phyloP scores from a whole-genome alignment of 2,329 filamentous ascomycete genomes.

The Diaporthe citriasiana region DNA sequence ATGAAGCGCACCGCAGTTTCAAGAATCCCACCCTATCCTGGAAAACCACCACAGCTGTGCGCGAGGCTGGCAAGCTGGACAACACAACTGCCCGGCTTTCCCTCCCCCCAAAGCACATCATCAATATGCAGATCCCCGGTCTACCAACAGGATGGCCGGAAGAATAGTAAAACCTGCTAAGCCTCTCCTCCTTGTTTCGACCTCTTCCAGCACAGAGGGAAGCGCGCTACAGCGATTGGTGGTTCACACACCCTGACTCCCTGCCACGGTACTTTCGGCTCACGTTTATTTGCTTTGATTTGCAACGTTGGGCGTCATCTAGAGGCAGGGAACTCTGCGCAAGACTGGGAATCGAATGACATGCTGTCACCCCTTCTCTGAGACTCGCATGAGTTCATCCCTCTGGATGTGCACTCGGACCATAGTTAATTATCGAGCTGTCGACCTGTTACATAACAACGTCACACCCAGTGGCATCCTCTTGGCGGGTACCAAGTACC shows the following conservation, averaged over 20 bases:
- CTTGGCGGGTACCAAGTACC: constrained; percentile 2
- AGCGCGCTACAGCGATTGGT: constrained; percentile 19
- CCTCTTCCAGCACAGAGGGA: constrained; percentile 15
- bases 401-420: constrained; percentile 23
- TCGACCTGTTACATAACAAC: constrained; percentile 32
- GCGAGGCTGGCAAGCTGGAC: constrained; percentile 9
- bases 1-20: constrained; percentile 32
- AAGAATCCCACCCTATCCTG: constrained; percentile 23
- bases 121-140: constrained; percentile 18
- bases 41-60: not conserved
- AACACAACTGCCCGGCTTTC: not conserved
- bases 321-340: constrained; percentile 19
- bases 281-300: constrained; percentile 21
- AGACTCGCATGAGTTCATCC: constrained; percentile 32
- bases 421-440: constrained; percentile 3
- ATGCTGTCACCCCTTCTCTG: constrained; percentile 32
- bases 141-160: constrained; percentile 8
- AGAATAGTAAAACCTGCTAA: constrained; percentile 24
- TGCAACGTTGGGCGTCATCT: constrained; percentile 29
- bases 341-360: constrained; percentile 19
- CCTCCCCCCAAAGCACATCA: not conserved
- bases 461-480: constrained; percentile 25
- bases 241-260: not conserved
- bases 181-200: constrained; percentile 34
- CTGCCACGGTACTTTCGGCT: constrained; percentile 6